Percentiles rank a stretch among this genome's conserved stretches.
Conservation (phyloP, 345 rosid species). For the Brassica juncea region DNA sequence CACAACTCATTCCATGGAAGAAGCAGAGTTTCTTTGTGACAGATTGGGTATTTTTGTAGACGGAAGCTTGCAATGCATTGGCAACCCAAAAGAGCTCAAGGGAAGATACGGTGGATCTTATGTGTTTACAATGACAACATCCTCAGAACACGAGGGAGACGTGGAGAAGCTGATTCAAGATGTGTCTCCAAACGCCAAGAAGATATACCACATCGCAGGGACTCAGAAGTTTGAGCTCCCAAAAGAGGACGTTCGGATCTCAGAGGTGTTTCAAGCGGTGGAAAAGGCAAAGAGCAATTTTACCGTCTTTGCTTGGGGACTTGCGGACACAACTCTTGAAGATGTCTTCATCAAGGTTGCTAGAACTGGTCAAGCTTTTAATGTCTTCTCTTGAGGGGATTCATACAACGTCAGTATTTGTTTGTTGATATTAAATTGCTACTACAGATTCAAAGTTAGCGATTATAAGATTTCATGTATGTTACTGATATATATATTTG, state of each 20-base stretch:
- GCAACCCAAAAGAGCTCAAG: slow-evolving; percentile 88
- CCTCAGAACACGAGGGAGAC: slow-evolving; percentile 53
- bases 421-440: slow-evolving; percentile 4
- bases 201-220: slow-evolving; percentile 78
- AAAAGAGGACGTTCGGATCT: slow-evolving; percentile 66
- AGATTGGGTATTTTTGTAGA: slow-evolving; percentile 84
- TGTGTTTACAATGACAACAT: slow-evolving; percentile 87
- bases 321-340: slow-evolving; percentile 90
- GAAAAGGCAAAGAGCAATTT: slow-evolving; percentile 77
- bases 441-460: background rate
- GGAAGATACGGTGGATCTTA: slow-evolving; percentile 88
- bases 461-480: background rate
- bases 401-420: slow-evolving; percentile 17
- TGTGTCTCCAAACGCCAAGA: slow-evolving; percentile 71
- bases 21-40: slow-evolving; percentile 91
- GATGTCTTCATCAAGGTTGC: slow-evolving; percentile 99
- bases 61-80: slow-evolving; percentile 91
- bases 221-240: slow-evolving; percentile 98
- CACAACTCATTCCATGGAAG: slow-evolving; percentile 98
- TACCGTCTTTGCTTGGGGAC: slow-evolving; percentile 88
- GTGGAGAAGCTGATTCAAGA: slow-evolving; percentile 62
- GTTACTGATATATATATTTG: slow-evolving; percentile 13
- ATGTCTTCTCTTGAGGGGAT: slow-evolving; percentile 49
- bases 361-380: slow-evolving; percentile 49
- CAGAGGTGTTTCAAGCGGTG: slow-evolving; percentile 78